Evolutionary conservation across 306 rosid species (phyloP).

Genomic region (Sicyos baderoa): DNA sequence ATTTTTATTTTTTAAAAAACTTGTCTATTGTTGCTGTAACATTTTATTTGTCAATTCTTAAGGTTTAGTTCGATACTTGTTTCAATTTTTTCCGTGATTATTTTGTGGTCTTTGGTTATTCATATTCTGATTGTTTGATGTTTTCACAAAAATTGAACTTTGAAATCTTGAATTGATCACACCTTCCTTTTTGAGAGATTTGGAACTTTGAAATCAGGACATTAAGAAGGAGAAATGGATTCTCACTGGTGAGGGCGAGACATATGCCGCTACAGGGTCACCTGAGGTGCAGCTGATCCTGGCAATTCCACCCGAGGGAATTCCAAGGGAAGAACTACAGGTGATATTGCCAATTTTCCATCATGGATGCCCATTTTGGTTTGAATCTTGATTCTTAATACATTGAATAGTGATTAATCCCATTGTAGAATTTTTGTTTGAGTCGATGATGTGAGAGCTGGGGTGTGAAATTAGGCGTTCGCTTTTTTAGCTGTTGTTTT

Average conservation of each 20-base stretch:
- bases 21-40: not conserved
- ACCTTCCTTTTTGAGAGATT: not conserved
- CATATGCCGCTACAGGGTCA: conserved; percentile 57
- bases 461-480: not conserved
- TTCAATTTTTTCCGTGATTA: not conserved
- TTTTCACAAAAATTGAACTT: not conserved
- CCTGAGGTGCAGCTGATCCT: conserved; percentile 67
- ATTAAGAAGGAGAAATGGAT: conserved; percentile 69
- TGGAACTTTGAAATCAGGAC: conserved; percentile 46
- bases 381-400: not conserved
- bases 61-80: not conserved
- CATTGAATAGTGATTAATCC: not conserved
- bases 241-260: conserved; percentile 63
- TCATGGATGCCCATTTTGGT: not conserved
- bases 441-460: not conserved
- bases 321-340: conserved; percentile 67
- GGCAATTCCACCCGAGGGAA: conserved; percentile 74
- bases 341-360: conserved; percentile 20
- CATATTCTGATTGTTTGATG: not conserved
- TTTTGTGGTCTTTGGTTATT: not conserved
- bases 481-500: not conserved
- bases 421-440: not conserved
- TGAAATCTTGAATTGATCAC: not conserved
- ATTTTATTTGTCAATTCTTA: not conserved
- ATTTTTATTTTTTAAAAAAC: too few species aligned